These are phyloP conservation scores for Asterophora lycoperdoides DNA, from an alignment of 768 basidiomycete species.

Conservation along the genomic window DNA sequence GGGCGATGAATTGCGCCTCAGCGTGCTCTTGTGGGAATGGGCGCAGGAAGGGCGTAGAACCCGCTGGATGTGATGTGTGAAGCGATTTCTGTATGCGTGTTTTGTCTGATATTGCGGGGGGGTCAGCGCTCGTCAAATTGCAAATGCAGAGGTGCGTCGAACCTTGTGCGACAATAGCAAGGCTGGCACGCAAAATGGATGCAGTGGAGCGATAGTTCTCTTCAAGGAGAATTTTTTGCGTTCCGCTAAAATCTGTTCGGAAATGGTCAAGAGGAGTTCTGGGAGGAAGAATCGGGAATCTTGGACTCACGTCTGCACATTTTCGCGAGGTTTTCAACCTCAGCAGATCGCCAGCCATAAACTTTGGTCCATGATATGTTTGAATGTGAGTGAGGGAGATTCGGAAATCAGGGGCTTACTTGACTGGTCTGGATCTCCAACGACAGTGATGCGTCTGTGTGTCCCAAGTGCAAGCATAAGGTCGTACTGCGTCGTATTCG, in stretches of 20 bases:
- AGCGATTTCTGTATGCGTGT: slow-evolving; percentile 72
- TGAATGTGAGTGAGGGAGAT: background rate
- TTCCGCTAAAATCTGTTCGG: slow-evolving; percentile 55
- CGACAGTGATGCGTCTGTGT: slow-evolving; percentile 61
- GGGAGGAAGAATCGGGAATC: too few relatives aligned
- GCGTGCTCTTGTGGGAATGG: slow-evolving; percentile 48
- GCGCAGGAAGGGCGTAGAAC: slow-evolving; percentile 56
- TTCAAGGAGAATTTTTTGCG: slow-evolving; percentile 70
- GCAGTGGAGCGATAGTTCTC: slow-evolving; percentile 85
- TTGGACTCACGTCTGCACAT: slow-evolving; percentile 56
- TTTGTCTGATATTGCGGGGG: slow-evolving; percentile 46
- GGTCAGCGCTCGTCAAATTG: background rate
- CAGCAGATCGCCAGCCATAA: slow-evolving; percentile 85
- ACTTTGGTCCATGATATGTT: slow-evolving; percentile 32
- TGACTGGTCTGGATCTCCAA: slow-evolving; percentile 91
- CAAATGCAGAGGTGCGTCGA: slow-evolving; percentile 5
- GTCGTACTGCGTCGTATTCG: slow-evolving; percentile 77
- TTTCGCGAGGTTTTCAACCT: slow-evolving; percentile 65
- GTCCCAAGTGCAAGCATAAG: slow-evolving; percentile 68
- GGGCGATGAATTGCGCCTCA: slow-evolving; percentile 68
- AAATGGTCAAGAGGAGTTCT: background rate
- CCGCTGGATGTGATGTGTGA: slow-evolving; percentile 60
- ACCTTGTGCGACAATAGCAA: slow-evolving; percentile 85
- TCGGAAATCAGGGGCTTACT: slow-evolving; percentile 33
- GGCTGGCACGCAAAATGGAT: slow-evolving; percentile 64